phyloP scores from a whole-genome alignment of 148 eudicot genomes.

The Vaccinium macrocarpon region DNA sequence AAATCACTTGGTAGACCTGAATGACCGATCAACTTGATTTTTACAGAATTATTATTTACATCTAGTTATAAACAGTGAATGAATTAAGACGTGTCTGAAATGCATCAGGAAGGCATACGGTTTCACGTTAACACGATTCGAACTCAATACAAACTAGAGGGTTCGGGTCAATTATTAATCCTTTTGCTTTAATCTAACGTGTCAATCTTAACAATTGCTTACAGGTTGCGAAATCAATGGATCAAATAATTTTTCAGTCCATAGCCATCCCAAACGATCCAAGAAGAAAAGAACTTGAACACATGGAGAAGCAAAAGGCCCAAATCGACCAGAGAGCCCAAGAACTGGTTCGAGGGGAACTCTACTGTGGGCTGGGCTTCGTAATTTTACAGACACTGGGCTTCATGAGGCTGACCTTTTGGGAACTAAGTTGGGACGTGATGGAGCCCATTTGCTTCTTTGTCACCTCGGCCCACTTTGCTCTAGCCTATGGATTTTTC shows the following conservation, averaged over 20 bases:
- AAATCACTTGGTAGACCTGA: no score
- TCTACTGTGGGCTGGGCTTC: conserved; percentile 65
- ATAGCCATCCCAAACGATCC: conserved; percentile 55
- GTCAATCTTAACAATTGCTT: not conserved
- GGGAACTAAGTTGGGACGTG: conserved; percentile 80
- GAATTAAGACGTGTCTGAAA: no score
- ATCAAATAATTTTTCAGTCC: conserved; percentile 37
- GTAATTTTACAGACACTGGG: conserved; percentile 51
- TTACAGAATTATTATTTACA: no score
- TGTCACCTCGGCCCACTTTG: conserved; percentile 58
- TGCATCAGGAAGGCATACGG: no score
- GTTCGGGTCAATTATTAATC: not conserved
- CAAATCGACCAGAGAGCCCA: conserved; percentile 46
- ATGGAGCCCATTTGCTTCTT: conserved; percentile 88
- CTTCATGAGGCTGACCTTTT: conserved; percentile 76
- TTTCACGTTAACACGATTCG: no score
- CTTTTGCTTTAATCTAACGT: not conserved
- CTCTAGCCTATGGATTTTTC: conserved; percentile 54
- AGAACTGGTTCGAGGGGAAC: conserved; percentile 38
- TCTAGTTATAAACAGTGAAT: no score
- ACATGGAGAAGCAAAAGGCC: conserved; percentile 47
- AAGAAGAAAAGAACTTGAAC: conserved; percentile 46
- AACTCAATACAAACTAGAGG: no score
- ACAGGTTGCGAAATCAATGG: conserved; percentile 61
- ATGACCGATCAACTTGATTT: no score